Evolutionary conservation across 73 alveolate genomes (phyloP).

Genomic region (Tetrahymena malaccensis): DNA sequence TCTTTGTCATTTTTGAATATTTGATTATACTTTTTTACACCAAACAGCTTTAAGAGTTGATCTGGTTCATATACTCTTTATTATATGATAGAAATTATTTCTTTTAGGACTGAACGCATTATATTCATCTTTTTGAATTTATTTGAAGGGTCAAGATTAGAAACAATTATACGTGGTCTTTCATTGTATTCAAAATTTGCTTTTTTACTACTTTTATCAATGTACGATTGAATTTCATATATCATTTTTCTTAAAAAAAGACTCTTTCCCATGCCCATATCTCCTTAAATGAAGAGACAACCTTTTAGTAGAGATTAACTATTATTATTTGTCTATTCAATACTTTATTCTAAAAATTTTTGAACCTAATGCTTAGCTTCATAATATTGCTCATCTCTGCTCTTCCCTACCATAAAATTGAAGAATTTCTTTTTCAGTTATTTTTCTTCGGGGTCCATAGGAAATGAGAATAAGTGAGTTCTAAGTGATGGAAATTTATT

Average conservation of each 20-base stretch:
- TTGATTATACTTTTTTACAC: neutral
- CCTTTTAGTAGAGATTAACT: neutral
- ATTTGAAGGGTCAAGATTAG: neutral
- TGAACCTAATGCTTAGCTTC: neutral
- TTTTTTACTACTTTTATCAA: neutral
- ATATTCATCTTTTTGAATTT: neutral
- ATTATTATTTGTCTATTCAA: neutral
- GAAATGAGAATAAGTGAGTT: neutral
- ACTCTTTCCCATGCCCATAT: neutral
- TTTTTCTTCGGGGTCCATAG: neutral
- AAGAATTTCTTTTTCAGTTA: neutral
- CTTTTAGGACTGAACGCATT: neutral
- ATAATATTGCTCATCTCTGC: neutral
- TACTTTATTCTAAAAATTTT: neutral
- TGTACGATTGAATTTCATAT: neutral
- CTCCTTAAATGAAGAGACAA: neutral
- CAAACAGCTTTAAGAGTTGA: neutral
- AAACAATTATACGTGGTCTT: neutral
- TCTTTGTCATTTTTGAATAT: neutral
- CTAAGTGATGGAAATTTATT: neutral
- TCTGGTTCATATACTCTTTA: neutral
- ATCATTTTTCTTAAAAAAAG: neutral
- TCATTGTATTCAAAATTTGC: neutral
- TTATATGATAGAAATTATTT: neutral
- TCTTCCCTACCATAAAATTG: neutral